Evolutionary conservation across 805 yeast genomes (phyloP).

Genomic region (Wickerhamiella azymoides): DNA sequence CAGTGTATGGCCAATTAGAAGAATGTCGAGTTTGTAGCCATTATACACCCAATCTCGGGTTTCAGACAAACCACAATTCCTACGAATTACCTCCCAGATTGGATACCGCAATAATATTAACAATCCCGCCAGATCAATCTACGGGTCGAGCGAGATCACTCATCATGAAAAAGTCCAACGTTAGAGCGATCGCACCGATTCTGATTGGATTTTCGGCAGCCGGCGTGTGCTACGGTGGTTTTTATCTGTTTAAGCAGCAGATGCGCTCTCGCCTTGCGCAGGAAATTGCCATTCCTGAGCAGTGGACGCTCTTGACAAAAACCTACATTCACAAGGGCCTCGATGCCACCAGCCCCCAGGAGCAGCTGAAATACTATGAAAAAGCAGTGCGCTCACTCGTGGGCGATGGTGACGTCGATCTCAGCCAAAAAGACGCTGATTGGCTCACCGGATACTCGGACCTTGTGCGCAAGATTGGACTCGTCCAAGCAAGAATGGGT

Average conservation of each 20-base stretch:
- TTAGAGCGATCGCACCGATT: constrained; percentile 6
- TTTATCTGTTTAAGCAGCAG: constrained; percentile 13
- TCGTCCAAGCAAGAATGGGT: constrained; percentile 15
- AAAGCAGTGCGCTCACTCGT: constrained; percentile 18
- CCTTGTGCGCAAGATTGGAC: constrained; percentile 21
- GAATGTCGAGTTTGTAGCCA: no score
- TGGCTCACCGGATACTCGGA: constrained; percentile 27
- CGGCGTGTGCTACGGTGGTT: constrained; percentile 12
- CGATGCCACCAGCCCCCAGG: constrained; percentile 4
- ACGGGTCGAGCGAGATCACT: no score
- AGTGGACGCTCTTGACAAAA: constrained; percentile 17
- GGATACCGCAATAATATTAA: no score
- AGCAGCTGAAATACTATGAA: constrained; percentile 13
- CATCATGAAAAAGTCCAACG: constrained; percentile 5
- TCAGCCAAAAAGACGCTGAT: constrained; percentile 15
- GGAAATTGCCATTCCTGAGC: constrained; percentile 10
- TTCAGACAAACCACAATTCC: not conserved
- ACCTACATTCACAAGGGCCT: constrained; percentile 13
- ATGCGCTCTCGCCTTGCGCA: constrained; percentile 2
- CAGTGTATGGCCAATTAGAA: no score
- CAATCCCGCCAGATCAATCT: no score
- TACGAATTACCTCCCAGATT: no score
- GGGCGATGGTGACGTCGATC: constrained; percentile 14
- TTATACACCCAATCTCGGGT: no score
- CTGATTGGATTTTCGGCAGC: constrained; percentile 16